Conservation (phyloP, 1,284 basidiomycete species). For the Rhodotorula sp. region DNA sequence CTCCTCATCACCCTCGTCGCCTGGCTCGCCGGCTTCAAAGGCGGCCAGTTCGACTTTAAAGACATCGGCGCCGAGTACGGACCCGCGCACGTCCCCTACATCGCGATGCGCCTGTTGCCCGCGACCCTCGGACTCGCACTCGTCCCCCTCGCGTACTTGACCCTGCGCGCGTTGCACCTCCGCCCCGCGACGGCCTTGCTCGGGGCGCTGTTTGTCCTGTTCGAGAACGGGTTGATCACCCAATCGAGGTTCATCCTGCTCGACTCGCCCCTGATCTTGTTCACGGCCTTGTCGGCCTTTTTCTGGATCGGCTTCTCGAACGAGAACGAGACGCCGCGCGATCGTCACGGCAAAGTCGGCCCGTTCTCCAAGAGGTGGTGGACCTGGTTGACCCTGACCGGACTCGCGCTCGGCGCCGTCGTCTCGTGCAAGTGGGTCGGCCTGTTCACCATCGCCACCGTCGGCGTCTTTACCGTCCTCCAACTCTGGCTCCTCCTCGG, state of each 20-base stretch:
- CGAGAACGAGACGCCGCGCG: slow-evolving; percentile 63
- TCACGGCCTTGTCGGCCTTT: slow-evolving; percentile 85
- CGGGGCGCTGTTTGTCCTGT: slow-evolving; percentile 84
- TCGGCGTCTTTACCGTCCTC: slow-evolving; percentile 78
- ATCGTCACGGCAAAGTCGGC: slow-evolving; percentile 29
- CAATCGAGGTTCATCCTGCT: slow-evolving; percentile 96
- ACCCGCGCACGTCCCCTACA: slow-evolving; percentile 74
- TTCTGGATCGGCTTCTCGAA: slow-evolving; percentile 88
- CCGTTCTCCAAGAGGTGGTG: slow-evolving; percentile 71
- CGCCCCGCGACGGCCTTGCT: slow-evolving; percentile 86
- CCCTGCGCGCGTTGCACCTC: slow-evolving; percentile 85
- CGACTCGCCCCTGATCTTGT: slow-evolving; percentile 96
- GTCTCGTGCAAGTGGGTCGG: slow-evolving; percentile 98
- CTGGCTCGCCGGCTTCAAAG: slow-evolving; percentile 77
- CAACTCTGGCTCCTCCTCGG: slow-evolving; percentile 92
- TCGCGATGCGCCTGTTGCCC: slow-evolving; percentile 92
- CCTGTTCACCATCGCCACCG: slow-evolving; percentile 94
- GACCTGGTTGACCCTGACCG: slow-evolving; percentile 85
- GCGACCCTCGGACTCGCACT: slow-evolving; percentile 86
- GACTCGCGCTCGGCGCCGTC: slow-evolving; percentile 85
- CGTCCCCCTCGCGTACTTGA: slow-evolving; percentile 88
- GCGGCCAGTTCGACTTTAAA: slow-evolving; percentile 94
- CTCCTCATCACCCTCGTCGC: slow-evolving; percentile 88
- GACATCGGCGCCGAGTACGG: slow-evolving; percentile 83
- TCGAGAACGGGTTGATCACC: slow-evolving; percentile 93